phyloP scores from a whole-genome alignment of 2,329 filamentous ascomycete species.

The Hawksworthiomyces lignivorus region DNA sequence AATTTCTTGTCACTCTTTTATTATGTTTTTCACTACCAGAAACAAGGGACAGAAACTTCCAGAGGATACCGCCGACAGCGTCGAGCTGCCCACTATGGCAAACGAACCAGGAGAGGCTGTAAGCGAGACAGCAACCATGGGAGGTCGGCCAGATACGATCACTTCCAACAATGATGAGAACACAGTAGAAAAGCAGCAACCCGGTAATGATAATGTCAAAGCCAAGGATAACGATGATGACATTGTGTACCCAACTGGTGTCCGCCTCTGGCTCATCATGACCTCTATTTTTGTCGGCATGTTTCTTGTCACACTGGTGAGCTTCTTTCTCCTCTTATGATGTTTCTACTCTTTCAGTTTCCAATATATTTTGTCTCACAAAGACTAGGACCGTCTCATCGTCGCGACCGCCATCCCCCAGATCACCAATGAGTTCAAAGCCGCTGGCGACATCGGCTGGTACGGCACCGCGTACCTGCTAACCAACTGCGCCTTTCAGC shows the following conservation, averaged over 20 bases:
- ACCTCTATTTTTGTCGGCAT: slow-evolving; percentile 5
- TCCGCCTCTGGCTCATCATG: slow-evolving; percentile 1
- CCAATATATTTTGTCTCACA: too few relatives aligned
- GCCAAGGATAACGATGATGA: background rate
- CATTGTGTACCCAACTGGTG: slow-evolving; percentile 4
- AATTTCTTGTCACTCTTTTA: too few relatives aligned
- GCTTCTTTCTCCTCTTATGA: background rate
- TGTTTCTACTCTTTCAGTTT: background rate
- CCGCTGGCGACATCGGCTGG: slow-evolving; percentile 15
- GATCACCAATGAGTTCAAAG: slow-evolving; percentile 15
- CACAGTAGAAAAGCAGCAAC: too few relatives aligned
- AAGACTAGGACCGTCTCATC: slow-evolving; percentile 12
- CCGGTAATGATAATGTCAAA: too few relatives aligned
- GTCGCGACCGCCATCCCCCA: slow-evolving; percentile 19
- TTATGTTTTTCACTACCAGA: too few relatives aligned
- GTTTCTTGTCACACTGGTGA: slow-evolving; percentile 4
- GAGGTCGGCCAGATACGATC: too few relatives aligned
- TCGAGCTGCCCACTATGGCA: too few relatives aligned
- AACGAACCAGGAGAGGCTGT: too few relatives aligned
- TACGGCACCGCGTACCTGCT: slow-evolving; percentile 17
- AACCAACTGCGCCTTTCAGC: slow-evolving; percentile 22
- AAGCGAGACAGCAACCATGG: too few relatives aligned
- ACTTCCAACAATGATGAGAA: too few relatives aligned
- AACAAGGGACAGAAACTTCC: too few relatives aligned
- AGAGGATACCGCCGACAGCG: too few relatives aligned